Evolutionary conservation across 352 stramenopile genomes (phyloP), one percentile per base, ranked within the genome.

Genomic region (Detonula confervacea): DNA sequence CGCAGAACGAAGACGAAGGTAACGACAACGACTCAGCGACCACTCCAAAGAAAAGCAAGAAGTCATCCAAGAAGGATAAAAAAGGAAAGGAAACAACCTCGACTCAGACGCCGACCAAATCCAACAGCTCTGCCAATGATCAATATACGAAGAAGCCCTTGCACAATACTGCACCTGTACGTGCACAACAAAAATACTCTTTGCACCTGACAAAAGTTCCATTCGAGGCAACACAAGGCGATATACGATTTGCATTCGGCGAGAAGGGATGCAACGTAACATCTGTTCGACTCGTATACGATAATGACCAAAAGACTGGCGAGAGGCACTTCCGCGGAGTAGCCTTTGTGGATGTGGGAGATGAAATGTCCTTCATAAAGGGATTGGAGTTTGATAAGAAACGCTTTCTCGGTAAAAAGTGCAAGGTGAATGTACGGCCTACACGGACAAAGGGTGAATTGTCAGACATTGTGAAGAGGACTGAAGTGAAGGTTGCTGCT

Each of bases 191-290:
- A 54, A 73, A 44, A 29, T 67, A 54, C 71, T 91, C 84, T 30
- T 61, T 92, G 2, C 87, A 92, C 57, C 66, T 92, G 11, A 92
- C 86, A 30, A 88, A 89, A 73, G 49, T 92, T n/a, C 75, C 84
- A 35, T 92, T 77, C 57, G 78, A 87, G 54, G 69, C 78, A 35
- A 83, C 73, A 14, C 84, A 91, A 33, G 78, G 62, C 29, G 84
- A 87, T 56, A 77, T 92, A 24, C 63, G 87, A 46, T 81, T 51
- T 54, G 61, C 85, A 8, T 91, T 92, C 76, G 63, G 42, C 16
- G 69, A 91, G 52, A 72, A 83, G 30, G 81, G 83, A 16, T 91
- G 84, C 52, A 25, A 67, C 12, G 62, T 92, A 29, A 84, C 74
- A 44, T 91, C 82, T 16, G 73, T 92, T 33, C 83, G 87, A 35